phyloP scores from a whole-genome alignment of 176 grass and related monocot genomes.

The Urochloa ruziziensis region DNA sequence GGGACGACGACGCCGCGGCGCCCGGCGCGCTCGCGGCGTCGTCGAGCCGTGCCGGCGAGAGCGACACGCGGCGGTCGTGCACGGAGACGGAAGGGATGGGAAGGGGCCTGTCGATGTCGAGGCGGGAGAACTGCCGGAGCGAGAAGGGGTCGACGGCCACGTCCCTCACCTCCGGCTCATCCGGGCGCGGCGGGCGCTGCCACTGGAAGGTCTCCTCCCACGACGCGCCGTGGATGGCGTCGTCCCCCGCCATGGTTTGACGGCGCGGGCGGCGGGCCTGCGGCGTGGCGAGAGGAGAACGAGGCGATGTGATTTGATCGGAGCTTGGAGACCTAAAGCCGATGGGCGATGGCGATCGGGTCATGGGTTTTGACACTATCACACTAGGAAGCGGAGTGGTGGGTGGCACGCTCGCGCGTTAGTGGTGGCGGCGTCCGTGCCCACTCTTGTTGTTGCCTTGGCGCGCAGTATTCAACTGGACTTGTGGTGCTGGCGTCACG shows the following conservation, averaged over 20 bases:
- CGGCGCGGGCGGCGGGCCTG: neutral
- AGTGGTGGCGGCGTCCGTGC: slow-evolving; percentile 1
- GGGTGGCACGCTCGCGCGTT: neutral
- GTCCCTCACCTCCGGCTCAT: slow-evolving; percentile 37
- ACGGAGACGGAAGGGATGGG: slow-evolving; percentile 58
- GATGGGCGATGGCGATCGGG: neutral
- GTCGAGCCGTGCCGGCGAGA: slow-evolving; percentile 1
- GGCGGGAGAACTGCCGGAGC: slow-evolving; percentile 44
- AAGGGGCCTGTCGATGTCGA: slow-evolving; percentile 60
- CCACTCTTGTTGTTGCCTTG: neutral
- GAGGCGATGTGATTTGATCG: neutral
- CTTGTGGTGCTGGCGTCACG: neutral
- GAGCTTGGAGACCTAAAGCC: neutral
- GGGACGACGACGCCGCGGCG: neutral
- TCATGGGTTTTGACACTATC: neutral
- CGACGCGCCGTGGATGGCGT: neutral
- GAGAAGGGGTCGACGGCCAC: slow-evolving; percentile 40
- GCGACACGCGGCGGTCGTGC: slow-evolving; percentile 8
- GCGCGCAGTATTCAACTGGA: slow-evolving; percentile 8
- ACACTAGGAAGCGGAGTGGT: neutral
- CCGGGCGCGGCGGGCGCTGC: slow-evolving; percentile 12
- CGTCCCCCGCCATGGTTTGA: slow-evolving; percentile 10
- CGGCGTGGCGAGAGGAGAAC: neutral
- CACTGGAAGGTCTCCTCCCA: slow-evolving; percentile 21
- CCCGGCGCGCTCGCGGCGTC: slow-evolving; percentile 23